Percentiles rank a stretch among this genome's conserved stretches.
Conservation (phyloP, 257 asterid genomes). For the Nicotiana sylvestris region DNA sequence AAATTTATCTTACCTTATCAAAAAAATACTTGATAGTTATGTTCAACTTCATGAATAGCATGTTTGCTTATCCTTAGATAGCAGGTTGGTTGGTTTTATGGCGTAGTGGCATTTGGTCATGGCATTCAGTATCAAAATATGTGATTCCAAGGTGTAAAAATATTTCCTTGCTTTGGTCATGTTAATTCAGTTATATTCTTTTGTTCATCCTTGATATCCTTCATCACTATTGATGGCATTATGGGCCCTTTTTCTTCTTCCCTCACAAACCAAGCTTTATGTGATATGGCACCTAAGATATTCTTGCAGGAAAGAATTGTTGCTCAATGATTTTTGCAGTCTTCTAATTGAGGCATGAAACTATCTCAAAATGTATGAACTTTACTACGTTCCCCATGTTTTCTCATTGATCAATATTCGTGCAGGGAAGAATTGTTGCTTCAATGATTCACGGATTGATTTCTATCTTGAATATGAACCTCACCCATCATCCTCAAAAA, state of each 20-base stretch:
- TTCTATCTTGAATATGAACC: constrained; percentile 88
- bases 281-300: neutral
- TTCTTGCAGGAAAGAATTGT: constrained; percentile 69
- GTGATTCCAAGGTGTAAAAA: neutral
- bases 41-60: constrained; percentile 2
- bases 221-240: neutral
- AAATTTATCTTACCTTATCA: no score
- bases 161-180: neutral
- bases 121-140: neutral
- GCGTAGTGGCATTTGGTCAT: neutral
- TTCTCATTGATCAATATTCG: neutral
- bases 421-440: constrained; percentile 93
- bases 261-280: no score
- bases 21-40: neutral
- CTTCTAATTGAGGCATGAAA: neutral
- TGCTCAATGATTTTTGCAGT: constrained; percentile 42
- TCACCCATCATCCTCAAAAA: constrained; percentile 83
- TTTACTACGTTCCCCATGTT: neutral
- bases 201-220: neutral
- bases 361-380: constrained; percentile 4
- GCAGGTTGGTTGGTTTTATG: neutral
- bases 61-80: neutral
- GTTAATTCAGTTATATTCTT: neutral
- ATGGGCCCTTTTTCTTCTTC: no score
- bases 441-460: constrained; percentile 75